phyloP scores from a whole-genome alignment of 768 basidiomycete genomes.

The Tephrocybe sp. region DNA sequence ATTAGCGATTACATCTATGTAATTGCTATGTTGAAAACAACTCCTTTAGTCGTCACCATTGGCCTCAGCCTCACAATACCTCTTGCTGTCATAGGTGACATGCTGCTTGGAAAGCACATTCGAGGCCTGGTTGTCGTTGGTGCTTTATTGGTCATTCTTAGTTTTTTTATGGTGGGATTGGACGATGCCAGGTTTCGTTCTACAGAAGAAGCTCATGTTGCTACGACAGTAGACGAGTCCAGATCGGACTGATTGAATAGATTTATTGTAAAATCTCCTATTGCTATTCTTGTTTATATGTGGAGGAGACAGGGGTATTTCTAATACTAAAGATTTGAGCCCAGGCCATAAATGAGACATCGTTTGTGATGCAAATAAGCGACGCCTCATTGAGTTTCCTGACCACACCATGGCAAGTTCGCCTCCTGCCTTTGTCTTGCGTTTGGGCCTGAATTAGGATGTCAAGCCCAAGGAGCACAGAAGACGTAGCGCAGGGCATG shows the following conservation, averaged over 20 bases:
- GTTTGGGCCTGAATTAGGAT: not conserved
- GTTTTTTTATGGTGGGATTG: constrained; percentile 74
- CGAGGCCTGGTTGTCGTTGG: constrained; percentile 65
- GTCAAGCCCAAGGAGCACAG: constrained; percentile 40
- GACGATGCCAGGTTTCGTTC: constrained; percentile 35
- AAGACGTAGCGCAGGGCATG: constrained; percentile 43
- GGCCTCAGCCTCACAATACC: constrained; percentile 94
- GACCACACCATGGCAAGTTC: constrained; percentile 1
- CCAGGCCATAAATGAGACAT: not conserved
- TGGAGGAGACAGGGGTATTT: no score
- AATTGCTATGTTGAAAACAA: constrained; percentile 94
- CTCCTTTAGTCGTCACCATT: constrained; percentile 89
- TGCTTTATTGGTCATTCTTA: constrained; percentile 69
- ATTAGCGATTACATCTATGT: constrained; percentile 86
- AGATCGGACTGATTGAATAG: not conserved
- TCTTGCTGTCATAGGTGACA: constrained; percentile 82
- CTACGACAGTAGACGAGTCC: constrained; percentile 1
- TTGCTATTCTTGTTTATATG: no score
- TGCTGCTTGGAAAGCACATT: constrained; percentile 57
- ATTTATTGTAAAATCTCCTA: not conserved
- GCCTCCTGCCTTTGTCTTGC: not conserved
- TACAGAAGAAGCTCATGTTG: constrained; percentile 11
- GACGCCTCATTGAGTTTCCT: no score
- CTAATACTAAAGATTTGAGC: no score
- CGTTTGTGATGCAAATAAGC: not conserved